These are phyloP conservation scores for Jaminaea rosea DNA, from an alignment of 1,284 basidiomycete species.

Conservation along the genomic window DNA sequence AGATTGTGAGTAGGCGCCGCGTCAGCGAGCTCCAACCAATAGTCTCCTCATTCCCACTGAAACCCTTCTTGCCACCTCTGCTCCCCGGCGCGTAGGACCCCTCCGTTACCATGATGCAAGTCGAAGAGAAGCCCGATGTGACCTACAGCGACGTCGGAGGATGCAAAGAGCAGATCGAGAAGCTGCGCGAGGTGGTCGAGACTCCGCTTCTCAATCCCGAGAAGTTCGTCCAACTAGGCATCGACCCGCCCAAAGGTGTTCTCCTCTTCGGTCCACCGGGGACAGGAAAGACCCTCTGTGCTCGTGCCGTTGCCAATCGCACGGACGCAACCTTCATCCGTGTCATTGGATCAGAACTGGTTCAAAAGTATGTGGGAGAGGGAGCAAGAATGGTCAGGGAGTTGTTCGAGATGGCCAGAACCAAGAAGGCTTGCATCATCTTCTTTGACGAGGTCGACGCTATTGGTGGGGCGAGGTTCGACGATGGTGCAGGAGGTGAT, in stretches of 20 bases:
- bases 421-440: slow-evolving; percentile 98
- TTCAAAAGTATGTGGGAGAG: slow-evolving; percentile 99
- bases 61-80: no score
- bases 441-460: slow-evolving; percentile 99
- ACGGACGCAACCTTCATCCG: slow-evolving; percentile 99
- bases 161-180: slow-evolving; percentile 99
- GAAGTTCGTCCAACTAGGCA: slow-evolving; percentile 93
- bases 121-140: slow-evolving; percentile 97
- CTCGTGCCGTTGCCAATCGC: slow-evolving; percentile 93
- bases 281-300: slow-evolving; percentile 96
- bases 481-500: slow-evolving; percentile 96
- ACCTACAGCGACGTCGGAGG: slow-evolving; percentile 97
- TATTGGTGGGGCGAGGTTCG: slow-evolving; percentile 92
- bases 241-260: slow-evolving; percentile 97
- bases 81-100: no score
- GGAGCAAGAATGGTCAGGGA: slow-evolving; percentile 98
- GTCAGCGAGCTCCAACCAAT: no score
- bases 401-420: slow-evolving; percentile 96
- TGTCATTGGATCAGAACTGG: slow-evolving; percentile 95
- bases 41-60: no score
- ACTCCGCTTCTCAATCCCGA: slow-evolving; percentile 79
- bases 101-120: slow-evolving; percentile 99
- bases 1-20: no score
- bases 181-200: slow-evolving; percentile 95
- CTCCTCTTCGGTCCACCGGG: slow-evolving; percentile 90